Base-by-base conservation (phyloP, 2,329 filamentous ascomycete species). In the Pseudogymnoascus sp. region DNA sequence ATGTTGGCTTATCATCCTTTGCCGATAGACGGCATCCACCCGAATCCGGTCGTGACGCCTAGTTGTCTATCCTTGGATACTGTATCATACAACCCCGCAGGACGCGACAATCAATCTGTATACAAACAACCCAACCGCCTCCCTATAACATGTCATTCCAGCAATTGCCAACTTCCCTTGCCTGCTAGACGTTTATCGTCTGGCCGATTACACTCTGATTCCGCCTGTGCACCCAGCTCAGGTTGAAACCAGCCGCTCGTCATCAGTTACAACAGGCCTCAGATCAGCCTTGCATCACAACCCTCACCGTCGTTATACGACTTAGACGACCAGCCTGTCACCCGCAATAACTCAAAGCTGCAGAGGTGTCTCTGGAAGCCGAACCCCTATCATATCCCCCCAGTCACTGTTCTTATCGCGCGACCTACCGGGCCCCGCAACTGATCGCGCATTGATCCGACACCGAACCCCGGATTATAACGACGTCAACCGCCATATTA, bases 131-230 rank as follows among this genome's bases (percentile, higher is more conserved):
- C 12, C 49, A 33, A 55, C 16, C 5, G 11, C 28, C 49, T 64
- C 62, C 68, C 60, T 62, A 66, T 65, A 58, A 49, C 60, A 35
- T 62, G 65, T 60, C 64, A 35, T 64, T 42, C 60, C 58, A 68
- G 67, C 49, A 55, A 35, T 55, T 55, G n/a, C 28, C 49, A 33
- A n/a, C 49, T 55, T 55, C 49, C 68, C 11, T 58, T 68, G 66
- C 69, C 71, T 73, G 76, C 77, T 80, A 78, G 76, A 75, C 77
- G 72, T 68, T 64, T 62, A 55, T 55, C 71, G 77, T 78, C 77
- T 78, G 71, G 77, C 77, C 65, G 70, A 72, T 72, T 70, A 68
- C 71, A 72, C 69, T 67, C 71, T 67, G 73, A 72, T 74, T 72
- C 71, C 68, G 70, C 73, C 75, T 75, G 73, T 75, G 75, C 74